phyloP scores from a whole-genome alignment of 306 rosid species.

The Begonia peltatifolia region DNA sequence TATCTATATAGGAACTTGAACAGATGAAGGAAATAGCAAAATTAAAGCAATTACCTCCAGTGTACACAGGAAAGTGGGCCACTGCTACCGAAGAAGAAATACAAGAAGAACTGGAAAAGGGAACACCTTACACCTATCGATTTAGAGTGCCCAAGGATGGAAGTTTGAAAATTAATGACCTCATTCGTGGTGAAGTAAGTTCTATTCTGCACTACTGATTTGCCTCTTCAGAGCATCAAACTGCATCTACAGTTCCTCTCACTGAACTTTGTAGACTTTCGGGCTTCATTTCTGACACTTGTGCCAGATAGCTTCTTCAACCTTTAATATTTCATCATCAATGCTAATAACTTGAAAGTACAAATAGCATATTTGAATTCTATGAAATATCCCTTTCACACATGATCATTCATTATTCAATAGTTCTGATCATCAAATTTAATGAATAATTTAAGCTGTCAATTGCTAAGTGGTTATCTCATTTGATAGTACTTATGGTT shows the following conservation, averaged over 20 bases:
- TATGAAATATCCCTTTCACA: neutral
- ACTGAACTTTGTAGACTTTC: too few relatives aligned
- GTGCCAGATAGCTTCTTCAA: too few relatives aligned
- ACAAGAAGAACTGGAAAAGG: constrained; percentile 57
- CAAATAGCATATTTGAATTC: too few relatives aligned
- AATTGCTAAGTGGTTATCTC: neutral
- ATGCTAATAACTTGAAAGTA: too few relatives aligned
- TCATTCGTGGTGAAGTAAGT: constrained; percentile 81
- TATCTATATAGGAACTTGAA: constrained; percentile 55
- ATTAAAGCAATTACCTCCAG: constrained; percentile 68
- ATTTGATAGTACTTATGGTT: neutral
- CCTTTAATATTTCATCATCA: too few relatives aligned
- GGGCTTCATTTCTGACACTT: too few relatives aligned
- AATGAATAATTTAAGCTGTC: neutral
- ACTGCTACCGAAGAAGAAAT: constrained; percentile 48
- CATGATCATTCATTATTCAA: neutral
- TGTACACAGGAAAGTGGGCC: constrained; percentile 83
- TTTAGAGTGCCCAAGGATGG: constrained; percentile 77
- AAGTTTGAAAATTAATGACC: constrained; percentile 69
- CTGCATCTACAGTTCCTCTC: too few relatives aligned
- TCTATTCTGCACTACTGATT: neutral
- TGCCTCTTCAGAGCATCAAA: neutral
- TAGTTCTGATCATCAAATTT: neutral
- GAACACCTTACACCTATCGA: constrained; percentile 64
- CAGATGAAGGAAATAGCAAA: constrained; percentile 86